phyloP scores from a whole-genome alignment of 768 basidiomycete species.

The Suillus discolor region DNA sequence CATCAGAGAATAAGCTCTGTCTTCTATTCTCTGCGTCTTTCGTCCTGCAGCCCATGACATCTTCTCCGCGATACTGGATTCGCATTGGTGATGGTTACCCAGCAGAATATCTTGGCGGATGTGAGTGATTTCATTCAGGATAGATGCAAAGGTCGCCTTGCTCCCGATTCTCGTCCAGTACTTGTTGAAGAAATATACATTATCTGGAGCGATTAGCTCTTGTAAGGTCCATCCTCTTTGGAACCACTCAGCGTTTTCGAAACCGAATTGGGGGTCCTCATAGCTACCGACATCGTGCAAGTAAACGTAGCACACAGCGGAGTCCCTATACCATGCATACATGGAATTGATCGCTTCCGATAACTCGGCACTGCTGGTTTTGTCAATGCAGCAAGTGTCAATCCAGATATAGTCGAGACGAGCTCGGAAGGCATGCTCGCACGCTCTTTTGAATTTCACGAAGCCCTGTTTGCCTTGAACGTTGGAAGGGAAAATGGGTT shows the following conservation, averaged over 20 bases:
- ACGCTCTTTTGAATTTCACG: slow-evolving; percentile 6
- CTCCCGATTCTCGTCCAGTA: slow-evolving; percentile 17
- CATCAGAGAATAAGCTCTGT: slow-evolving; percentile 31
- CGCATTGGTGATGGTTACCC: neutral
- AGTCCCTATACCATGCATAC: slow-evolving; percentile 20
- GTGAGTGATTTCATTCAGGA: slow-evolving; percentile 7
- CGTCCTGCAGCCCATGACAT: slow-evolving; percentile 33
- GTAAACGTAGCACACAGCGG: slow-evolving; percentile 19
- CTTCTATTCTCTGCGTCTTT: slow-evolving; percentile 31
- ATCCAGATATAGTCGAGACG: slow-evolving; percentile 16
- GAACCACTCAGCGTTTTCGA: slow-evolving; percentile 17
- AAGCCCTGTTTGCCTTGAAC: slow-evolving; percentile 4
- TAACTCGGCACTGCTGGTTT: slow-evolving; percentile 22
- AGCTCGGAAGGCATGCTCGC: slow-evolving; percentile 6
- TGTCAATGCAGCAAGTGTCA: slow-evolving; percentile 24
- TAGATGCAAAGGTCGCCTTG: slow-evolving; percentile 7
- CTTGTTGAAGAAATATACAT: slow-evolving; percentile 16
- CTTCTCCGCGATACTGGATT: slow-evolving; percentile 19
- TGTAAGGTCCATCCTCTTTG: slow-evolving; percentile 20
- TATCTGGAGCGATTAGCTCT: slow-evolving; percentile 18
- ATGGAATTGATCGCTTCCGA: slow-evolving; percentile 24
- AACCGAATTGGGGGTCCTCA: neutral
- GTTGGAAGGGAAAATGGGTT: neutral
- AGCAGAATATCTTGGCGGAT: slow-evolving; percentile 10
- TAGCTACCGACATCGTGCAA: slow-evolving; percentile 14